Conservation (phyloP, 805 yeast genomes). For the Ogataea pini region DNA sequence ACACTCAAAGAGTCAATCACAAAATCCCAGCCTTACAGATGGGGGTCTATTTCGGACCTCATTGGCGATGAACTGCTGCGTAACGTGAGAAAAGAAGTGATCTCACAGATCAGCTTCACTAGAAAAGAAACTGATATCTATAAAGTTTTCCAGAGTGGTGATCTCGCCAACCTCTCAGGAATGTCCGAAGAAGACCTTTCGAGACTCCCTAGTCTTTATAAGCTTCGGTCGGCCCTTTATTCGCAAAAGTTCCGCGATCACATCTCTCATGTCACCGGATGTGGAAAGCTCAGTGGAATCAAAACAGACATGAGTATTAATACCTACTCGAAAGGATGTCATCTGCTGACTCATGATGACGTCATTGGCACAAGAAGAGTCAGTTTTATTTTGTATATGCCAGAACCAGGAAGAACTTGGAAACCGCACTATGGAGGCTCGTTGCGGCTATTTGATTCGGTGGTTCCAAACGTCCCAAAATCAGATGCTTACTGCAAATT, state of each 20-base stretch:
- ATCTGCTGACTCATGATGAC: conserved; percentile 92
- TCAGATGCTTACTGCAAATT: conserved; percentile 69
- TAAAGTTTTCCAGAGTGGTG: conserved; percentile 87
- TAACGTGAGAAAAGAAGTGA: conserved; percentile 81
- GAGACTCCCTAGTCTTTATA: conserved; percentile 71
- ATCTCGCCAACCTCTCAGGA: conserved; percentile 88
- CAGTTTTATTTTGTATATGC: conserved; percentile 87
- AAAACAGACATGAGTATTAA: conserved; percentile 93
- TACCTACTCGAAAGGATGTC: conserved; percentile 91
- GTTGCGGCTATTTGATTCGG: conserved; percentile 78
- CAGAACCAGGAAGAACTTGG: conserved; percentile 91
- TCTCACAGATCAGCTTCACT: conserved; percentile 83
- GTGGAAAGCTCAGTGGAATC: conserved; percentile 87
- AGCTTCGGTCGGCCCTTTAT: conserved; percentile 83
- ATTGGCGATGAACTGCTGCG: conserved; percentile 76
- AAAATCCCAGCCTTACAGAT: conserved; percentile 74
- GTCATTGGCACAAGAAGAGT: conserved; percentile 95
- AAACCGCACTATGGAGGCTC: conserved; percentile 93
- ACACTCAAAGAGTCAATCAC: conserved; percentile 45
- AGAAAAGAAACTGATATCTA: conserved; percentile 96
- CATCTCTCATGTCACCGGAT: conserved; percentile 73
- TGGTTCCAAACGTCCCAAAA: conserved; percentile 86
- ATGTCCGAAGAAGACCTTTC: conserved; percentile 73
- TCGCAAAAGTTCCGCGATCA: conserved; percentile 82
- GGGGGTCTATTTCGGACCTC: conserved; percentile 81